A percentile compares a stretch with the other conserved stretches of the same genome.
Conservation (phyloP, 805 yeast species). For the Cyberlindnera mississippiensis region DNA sequence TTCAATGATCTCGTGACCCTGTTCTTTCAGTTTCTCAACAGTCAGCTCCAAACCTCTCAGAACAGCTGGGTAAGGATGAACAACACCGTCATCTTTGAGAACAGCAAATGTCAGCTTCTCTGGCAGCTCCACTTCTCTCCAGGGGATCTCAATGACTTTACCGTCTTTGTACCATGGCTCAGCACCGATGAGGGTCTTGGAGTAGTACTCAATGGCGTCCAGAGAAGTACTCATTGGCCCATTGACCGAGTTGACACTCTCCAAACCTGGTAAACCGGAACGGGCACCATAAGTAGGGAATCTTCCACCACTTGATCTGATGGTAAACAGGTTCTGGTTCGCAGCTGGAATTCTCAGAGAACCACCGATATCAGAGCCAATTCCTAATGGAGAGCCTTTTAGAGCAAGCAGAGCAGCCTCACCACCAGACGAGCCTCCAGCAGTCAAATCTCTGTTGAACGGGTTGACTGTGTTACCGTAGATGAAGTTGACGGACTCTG, state of each 20-base stretch:
- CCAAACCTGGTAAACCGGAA: conserved; percentile 24
- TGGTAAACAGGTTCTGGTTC: conserved; percentile 37
- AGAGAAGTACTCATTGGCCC: conserved; percentile 45
- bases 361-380: conserved; percentile 57
- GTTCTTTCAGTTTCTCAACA: conserved; percentile 30
- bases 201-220: conserved; percentile 35
- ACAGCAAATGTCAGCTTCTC: conserved; percentile 40
- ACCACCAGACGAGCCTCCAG: conserved; percentile 55
- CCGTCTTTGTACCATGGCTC: conserved; percentile 45
- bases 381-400: conserved; percentile 46
- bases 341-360: conserved; percentile 46
- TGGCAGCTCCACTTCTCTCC: conserved; percentile 35
- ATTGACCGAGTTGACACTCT: conserved; percentile 38
- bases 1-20: conserved; percentile 50
- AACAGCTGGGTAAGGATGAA: conserved; percentile 48
- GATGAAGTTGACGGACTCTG: conserved; percentile 42
- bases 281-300: conserved; percentile 31
- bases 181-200: conserved; percentile 28
- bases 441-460: conserved; percentile 36
- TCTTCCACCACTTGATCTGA: conserved; percentile 45
- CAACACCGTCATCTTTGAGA: conserved; percentile 38
- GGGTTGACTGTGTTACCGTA: conserved; percentile 48
- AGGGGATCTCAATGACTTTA: conserved; percentile 37
- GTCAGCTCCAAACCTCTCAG: conserved; percentile 39
- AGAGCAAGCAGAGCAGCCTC: conserved; percentile 45